These are phyloP conservation scores for Phalaenopsis equestris DNA, from an alignment of 106 monocot species.

Conservation along the genomic window DNA sequence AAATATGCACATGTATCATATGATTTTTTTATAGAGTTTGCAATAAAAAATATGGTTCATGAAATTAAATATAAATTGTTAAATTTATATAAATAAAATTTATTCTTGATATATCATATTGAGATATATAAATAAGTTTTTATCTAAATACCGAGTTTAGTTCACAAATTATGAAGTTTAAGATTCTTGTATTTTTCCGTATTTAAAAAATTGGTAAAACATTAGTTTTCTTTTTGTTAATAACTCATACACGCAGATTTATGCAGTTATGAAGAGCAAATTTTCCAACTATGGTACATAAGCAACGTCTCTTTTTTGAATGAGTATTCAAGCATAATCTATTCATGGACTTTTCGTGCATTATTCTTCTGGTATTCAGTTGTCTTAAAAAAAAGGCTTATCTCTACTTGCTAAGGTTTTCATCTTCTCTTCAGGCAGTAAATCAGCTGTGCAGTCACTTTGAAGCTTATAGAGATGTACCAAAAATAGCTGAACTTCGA, in stretches of 20 bases:
- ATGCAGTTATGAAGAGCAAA: no score
- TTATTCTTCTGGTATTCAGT: not conserved
- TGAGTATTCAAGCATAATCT: not conserved
- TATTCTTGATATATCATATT: not conserved
- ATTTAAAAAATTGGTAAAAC: not conserved
- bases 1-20: not conserved
- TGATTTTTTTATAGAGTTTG: not conserved
- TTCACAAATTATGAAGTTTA: not conserved
- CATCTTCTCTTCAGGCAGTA: constrained; percentile 63
- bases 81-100: not conserved
- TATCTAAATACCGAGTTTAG: not conserved
- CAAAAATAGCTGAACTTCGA: constrained; percentile 90
- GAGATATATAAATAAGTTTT: not conserved
- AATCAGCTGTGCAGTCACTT: constrained; percentile 93
- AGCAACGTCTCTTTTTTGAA: not conserved
- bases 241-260: not conserved
- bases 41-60: no score
- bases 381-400: not conserved
- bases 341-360: not conserved
- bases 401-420: not conserved
- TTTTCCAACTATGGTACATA: not conserved
- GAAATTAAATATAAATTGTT: not conserved
- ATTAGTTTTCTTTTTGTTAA: not conserved
- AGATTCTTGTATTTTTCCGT: not conserved
- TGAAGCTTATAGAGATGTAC: constrained; percentile 96